Evolutionary conservation across 345 rosid species (phyloP), one percentile per base, ranked within the genome.

Genomic region (Alliaria petiolata): DNA sequence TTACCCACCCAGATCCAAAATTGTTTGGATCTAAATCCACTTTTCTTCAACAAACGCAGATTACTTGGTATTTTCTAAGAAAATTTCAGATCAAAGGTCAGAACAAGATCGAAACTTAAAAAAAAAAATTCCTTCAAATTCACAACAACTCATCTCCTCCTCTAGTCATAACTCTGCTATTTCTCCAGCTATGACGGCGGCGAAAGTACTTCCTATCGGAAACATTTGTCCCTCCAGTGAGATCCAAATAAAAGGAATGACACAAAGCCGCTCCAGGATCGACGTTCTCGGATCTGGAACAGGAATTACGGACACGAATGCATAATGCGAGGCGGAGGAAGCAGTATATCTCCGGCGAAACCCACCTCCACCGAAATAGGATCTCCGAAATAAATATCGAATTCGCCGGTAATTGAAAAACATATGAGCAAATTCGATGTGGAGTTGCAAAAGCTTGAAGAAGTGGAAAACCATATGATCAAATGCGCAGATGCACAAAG

Each of bases 301-400:
- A 11, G 99, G 91, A 0, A 82, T 83, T 95, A 95, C 54, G 99
- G 99, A 1, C 97, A 91, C 31, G 99, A 98, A 6, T 91, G 92
- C 68, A 89, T 95, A 84, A 85, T 95, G 86, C 92, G 98, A 30
- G 87, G 86, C 19, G 75, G 63, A 20, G 79, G 75, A 38, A 70
- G n/a, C 5, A 65, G 25, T 53, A 12, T 64, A 55, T 44, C 72
- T 52, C 74, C 67, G 62, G 73, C 74, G 20, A 77, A 77, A 62
- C 71, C 67, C 1, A 12, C 30, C 1, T 51, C 62, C 8, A 17
- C 3, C 45, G 52, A 36, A 62, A 36, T 50, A 43, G 77, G 65
- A 26, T 65, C 72, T 47, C 52, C 71, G 39, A 55, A 17, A 35
- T 16, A 26, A 0, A 28, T 26, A 40, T 14, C 74, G 39, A 62